Conservation (phyloP, 495 filamentous ascomycete species). For the Astrothelium macrocarpum region DNA sequence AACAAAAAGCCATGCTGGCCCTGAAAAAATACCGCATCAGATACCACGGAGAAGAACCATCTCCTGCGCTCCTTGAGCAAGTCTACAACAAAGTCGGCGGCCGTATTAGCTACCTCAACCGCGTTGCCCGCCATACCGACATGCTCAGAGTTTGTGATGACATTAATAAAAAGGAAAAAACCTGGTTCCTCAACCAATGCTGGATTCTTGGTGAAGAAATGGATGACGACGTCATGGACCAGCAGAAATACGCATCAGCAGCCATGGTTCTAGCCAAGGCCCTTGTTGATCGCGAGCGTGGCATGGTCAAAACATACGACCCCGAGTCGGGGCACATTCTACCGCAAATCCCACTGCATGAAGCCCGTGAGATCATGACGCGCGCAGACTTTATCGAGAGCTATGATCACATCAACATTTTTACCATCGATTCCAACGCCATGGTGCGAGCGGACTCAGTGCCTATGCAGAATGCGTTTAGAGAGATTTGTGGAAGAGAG, state of each 20-base stretch:
- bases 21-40: conserved; percentile 63
- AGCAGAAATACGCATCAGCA: conserved; percentile 91
- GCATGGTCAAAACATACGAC: conserved; percentile 55
- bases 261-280: conserved; percentile 90
- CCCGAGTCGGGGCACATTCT: conserved; percentile 61
- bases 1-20: conserved; percentile 61
- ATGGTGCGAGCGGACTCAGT: conserved; percentile 89
- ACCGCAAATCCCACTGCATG: conserved; percentile 71
- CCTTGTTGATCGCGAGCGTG: conserved; percentile 69
- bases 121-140: conserved; percentile 70
- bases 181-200: conserved; percentile 86
- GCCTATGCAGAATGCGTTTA: conserved; percentile 90
- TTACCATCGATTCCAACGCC: conserved; percentile 82
- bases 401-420: conserved; percentile 89
- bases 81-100: conserved; percentile 82
- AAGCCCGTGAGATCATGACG: conserved; percentile 88
- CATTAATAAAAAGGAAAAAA: conserved; percentile 76
- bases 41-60: conserved; percentile 52
- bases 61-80: conserved; percentile 48
- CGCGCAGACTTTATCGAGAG: conserved; percentile 86
- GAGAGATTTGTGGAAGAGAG: conserved; percentile 58
- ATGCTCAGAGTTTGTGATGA: conserved; percentile 67
- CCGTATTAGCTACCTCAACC: conserved; percentile 72
- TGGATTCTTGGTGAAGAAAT: conserved; percentile 87
- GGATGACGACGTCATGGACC: conserved; percentile 99